Evolutionary conservation across 192 early-diverging fungal genomes (phyloP), one percentile per base, ranked within the genome.

Genomic region (Coemansia sp.): DNA sequence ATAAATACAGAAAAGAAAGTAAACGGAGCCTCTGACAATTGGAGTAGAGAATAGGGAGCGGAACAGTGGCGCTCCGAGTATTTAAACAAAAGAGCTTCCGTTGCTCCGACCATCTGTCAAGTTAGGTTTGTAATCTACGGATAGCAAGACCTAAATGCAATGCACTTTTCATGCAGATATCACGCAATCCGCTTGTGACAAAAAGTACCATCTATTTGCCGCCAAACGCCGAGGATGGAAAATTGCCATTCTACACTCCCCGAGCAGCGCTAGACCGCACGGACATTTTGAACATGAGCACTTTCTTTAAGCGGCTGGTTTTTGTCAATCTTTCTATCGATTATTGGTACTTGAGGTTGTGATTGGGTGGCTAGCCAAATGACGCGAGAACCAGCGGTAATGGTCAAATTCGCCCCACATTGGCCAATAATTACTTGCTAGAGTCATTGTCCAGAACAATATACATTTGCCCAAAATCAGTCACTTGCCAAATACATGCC

Each of bases 111-210:
- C 4, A 14, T n/a, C 15, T 45, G 41, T n/a, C 41, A 43, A 43
- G 6, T 8, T 35, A 35, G 32, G 32, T 35, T 35, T 6, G 32
- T 35, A 35, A 35, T 35, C 7, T 35, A 35, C 32, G 8, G 32
- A 35, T 45, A 45, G 15, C 2, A 45, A 4, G 14, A n/a, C 41
- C 41, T 45, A 45, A 45, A 45, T n/a, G 41, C 14, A 15, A 45
- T 45, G 41, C 41, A 45, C 41, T 12, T n/a, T 45, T 45, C 24
- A 55, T 55, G 53, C 27, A 29, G 29, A 29, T 11, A 19, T 55
- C 53, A 55, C 53, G 53, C 53, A 55, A 55, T 55, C 53, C 29
- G 53, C 53, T 29, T 55, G 53, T 55, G 53, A 55, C 53, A 29
- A 55, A 25, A 55, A 4, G 41, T 45, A 45, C 12, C 41, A 35